Conservation (phyloP, 2,329 filamentous ascomycete genomes). For the Chrysoporthe cubensis region DNA sequence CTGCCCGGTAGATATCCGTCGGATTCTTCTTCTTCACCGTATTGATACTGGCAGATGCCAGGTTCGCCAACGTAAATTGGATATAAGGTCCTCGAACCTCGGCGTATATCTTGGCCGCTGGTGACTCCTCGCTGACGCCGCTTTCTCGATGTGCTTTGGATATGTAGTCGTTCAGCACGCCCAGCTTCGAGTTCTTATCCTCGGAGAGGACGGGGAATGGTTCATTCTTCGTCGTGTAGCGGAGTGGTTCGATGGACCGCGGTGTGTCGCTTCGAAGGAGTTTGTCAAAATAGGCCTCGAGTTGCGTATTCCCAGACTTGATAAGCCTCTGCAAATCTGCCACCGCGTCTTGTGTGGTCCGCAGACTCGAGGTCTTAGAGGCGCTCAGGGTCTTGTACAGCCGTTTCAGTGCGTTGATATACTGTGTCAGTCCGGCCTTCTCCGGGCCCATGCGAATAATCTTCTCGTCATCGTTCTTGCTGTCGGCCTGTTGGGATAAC, state of each 20-base stretch:
- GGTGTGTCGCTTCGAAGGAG: conserved; percentile 77
- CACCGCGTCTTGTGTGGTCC: conserved; percentile 88
- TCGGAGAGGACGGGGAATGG: conserved; percentile 81
- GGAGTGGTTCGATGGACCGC: conserved; percentile 81
- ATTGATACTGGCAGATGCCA: conserved; percentile 84
- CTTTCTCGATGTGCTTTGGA: conserved; percentile 60
- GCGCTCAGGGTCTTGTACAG: conserved; percentile 83
- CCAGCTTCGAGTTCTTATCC: conserved; percentile 75
- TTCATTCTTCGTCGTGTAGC: conserved; percentile 87
- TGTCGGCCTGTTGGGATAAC: conserved; percentile 87
- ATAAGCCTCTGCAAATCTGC: conserved; percentile 78
- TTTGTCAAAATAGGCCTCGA: conserved; percentile 83
- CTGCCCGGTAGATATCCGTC: conserved; percentile 83
- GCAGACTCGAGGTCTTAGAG: conserved; percentile 86
- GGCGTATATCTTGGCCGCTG: conserved; percentile 81
- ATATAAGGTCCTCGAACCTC: conserved; percentile 87
- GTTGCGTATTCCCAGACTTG: conserved; percentile 76
- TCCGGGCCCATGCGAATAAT: conserved; percentile 89
- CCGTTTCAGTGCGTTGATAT: conserved; percentile 87
- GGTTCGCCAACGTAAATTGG: conserved; percentile 78
- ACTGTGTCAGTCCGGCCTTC: conserved; percentile 79
- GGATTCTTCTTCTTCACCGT: conserved; percentile 79
- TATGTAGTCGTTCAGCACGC: conserved; percentile 80
- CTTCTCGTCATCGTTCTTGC: conserved; percentile 87
- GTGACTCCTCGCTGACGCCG: conserved; percentile 60